A percentile compares a stretch with the other conserved stretches of the same genome.
These are phyloP conservation scores for Xylariaceae sp. DNA, from an alignment of 2,329 filamentous ascomycete species.

Conservation along the genomic window DNA sequence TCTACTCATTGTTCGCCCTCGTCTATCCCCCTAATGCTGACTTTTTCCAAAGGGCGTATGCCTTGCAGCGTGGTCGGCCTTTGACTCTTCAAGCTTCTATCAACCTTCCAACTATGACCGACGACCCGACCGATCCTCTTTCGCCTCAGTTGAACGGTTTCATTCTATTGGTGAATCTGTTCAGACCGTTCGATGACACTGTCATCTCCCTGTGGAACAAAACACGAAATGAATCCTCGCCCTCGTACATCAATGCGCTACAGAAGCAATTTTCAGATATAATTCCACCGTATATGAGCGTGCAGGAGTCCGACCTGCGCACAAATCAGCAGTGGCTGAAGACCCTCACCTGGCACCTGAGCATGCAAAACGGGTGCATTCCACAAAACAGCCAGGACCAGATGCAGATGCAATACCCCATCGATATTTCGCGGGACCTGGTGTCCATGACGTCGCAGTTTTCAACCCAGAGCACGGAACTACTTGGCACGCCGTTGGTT, in stretches of 20 bases:
- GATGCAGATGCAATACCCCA: slow-evolving; percentile 65
- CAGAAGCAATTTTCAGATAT: slow-evolving; percentile 65
- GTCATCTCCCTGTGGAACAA: slow-evolving; percentile 70
- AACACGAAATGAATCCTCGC: slow-evolving; percentile 58
- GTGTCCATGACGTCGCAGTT: slow-evolving; percentile 72
- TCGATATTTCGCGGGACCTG: slow-evolving; percentile 65
- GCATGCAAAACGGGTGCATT: slow-evolving; percentile 56
- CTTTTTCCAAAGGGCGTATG: slow-evolving; percentile 60
- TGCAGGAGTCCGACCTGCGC: slow-evolving; percentile 57
- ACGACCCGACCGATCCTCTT: slow-evolving; percentile 61
- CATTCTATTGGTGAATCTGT: slow-evolving; percentile 63
- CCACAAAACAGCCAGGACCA: slow-evolving; percentile 52
- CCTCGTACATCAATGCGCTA: slow-evolving; percentile 58
- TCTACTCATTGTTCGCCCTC: background rate
- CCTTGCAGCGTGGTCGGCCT: slow-evolving; percentile 69
- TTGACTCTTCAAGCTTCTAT: slow-evolving; percentile 72
- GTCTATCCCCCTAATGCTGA: slow-evolving; percentile 11
- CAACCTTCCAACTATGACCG: slow-evolving; percentile 62
- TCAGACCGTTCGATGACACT: slow-evolving; percentile 66
- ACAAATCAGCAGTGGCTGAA: slow-evolving; percentile 68
- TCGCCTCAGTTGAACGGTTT: slow-evolving; percentile 58
- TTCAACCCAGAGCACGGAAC: slow-evolving; percentile 71
- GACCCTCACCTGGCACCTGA: slow-evolving; percentile 65
- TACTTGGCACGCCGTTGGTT: slow-evolving; percentile 75
- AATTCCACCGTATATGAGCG: slow-evolving; percentile 53